Evolutionary conservation across 768 basidiomycete genomes (phyloP).

Genomic region (Boletus vermiculosoides): DNA sequence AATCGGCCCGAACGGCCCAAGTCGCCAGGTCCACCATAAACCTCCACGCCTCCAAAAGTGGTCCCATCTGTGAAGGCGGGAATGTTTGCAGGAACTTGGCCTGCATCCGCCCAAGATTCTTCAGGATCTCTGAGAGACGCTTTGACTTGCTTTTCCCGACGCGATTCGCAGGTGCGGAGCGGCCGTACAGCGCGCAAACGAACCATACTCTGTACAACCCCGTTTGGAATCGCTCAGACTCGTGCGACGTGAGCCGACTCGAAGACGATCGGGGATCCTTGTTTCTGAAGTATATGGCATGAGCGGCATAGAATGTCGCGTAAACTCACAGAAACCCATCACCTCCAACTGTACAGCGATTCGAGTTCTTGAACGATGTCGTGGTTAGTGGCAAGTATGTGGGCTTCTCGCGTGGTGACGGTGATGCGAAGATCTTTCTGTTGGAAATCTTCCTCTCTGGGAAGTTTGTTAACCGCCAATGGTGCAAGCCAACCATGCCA

Average conservation of each 20-base stretch:
- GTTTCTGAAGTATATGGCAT: conserved; percentile 25
- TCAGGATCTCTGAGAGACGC: conserved; percentile 2
- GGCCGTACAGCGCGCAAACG: conserved; percentile 14
- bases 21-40: conserved; percentile 11
- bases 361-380: conserved; percentile 16
- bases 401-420: conserved; percentile 13
- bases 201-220: conserved; percentile 33
- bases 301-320: neutral
- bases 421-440: neutral
- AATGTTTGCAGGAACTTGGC: conserved; percentile 11
- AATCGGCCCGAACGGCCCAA: conserved; percentile 9
- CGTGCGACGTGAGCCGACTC: conserved; percentile 31
- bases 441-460: conserved; percentile 11
- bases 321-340: neutral
- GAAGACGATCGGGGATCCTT: conserved; percentile 36
- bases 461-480: conserved; percentile 7
- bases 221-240: conserved; percentile 33
- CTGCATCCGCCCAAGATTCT: conserved; percentile 1
- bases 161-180: conserved; percentile 9
- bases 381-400: conserved; percentile 17
- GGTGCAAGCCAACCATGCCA: conserved; percentile 20
- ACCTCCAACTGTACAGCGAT: conserved; percentile 23
- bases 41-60: conserved; percentile 7
- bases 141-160: conserved; percentile 10
- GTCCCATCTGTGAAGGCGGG: neutral